Evolutionary conservation across 306 rosid genomes (phyloP).

Genomic region (Alnus glutinosa): DNA sequence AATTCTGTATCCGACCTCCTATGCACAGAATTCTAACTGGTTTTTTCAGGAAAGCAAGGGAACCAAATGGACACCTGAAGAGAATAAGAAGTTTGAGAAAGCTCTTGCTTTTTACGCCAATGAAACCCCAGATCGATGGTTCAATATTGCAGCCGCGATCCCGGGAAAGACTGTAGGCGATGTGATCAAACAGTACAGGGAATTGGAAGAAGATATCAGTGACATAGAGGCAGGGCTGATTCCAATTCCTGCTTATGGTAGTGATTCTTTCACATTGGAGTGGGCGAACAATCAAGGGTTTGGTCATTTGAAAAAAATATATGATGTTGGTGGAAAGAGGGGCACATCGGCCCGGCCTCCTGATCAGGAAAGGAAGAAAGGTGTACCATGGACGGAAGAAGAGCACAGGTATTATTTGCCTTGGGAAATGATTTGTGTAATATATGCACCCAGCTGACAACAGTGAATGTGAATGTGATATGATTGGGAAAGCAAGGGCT

Average conservation of each 20-base stretch:
- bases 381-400: slow-evolving; percentile 91
- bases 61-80: slow-evolving; percentile 75
- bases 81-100: slow-evolving; percentile 80
- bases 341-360: slow-evolving; percentile 55
- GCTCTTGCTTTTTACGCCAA: slow-evolving; percentile 73
- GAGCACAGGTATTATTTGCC: slow-evolving; percentile 74
- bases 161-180: slow-evolving; percentile 90
- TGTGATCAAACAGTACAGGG: slow-evolving; percentile 79
- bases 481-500: not conserved
- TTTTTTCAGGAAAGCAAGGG: slow-evolving; percentile 71
- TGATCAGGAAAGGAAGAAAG: slow-evolving; percentile 89
- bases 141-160: slow-evolving; percentile 68
- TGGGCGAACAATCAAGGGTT: slow-evolving; percentile 53
- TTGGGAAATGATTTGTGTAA: not conserved
- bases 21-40: slow-evolving; percentile 68
- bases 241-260: slow-evolving; percentile 64
- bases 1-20: slow-evolving; percentile 67
- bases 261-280: slow-evolving; percentile 70
- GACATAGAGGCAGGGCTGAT: slow-evolving; percentile 86
- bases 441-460: not conserved
- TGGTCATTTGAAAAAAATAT: slow-evolving; percentile 67
- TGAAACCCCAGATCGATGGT: slow-evolving; percentile 84
- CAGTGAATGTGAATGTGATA: not conserved
- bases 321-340: slow-evolving; percentile 58
- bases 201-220: slow-evolving; percentile 79